phyloP scores from a whole-genome alignment of 768 basidiomycete genomes.

The Lenzites betulinus region DNA sequence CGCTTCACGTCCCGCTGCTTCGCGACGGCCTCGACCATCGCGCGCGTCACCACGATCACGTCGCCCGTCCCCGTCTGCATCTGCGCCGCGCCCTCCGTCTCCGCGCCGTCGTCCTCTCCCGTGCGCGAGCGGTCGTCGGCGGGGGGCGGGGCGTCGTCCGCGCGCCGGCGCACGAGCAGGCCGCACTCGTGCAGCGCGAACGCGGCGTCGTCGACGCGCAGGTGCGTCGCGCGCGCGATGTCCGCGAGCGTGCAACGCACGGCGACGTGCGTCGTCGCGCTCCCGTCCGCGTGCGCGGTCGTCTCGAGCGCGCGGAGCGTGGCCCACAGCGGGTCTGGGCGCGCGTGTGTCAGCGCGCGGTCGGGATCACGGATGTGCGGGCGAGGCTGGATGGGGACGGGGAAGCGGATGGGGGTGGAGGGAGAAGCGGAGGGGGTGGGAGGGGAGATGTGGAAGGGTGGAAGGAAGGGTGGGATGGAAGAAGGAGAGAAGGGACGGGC shows the following conservation, averaged over 20 bases:
- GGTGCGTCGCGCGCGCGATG: constrained; percentile 76
- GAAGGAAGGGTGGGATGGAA: neutral
- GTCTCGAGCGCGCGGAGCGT: constrained; percentile 60
- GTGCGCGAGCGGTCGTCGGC: neutral
- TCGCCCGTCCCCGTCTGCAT: constrained; percentile 41
- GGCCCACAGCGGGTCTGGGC: constrained; percentile 55
- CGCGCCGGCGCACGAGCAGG: constrained; percentile 54
- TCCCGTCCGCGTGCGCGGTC: constrained; percentile 60
- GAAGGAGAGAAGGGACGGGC: too few species aligned
- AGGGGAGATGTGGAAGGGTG: too few species aligned
- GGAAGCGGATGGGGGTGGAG: too few species aligned
- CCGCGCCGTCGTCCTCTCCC: constrained; percentile 22
- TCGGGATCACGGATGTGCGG: neutral
- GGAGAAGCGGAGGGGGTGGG: too few species aligned
- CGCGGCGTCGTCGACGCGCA: constrained; percentile 83
- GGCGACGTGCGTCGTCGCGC: constrained; percentile 67
- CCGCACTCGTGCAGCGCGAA: constrained; percentile 90
- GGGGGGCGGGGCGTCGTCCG: constrained; percentile 19
- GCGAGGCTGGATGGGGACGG: too few species aligned
- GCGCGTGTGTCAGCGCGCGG: neutral
- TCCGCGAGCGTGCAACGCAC: constrained; percentile 74
- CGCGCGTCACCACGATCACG: constrained; percentile 59
- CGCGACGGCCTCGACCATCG: constrained; percentile 69
- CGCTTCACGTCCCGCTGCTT: constrained; percentile 70
- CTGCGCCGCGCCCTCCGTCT: constrained; percentile 31